Conservation (phyloP, 257 asterid species). For the Osmanthus fragrans region DNA sequence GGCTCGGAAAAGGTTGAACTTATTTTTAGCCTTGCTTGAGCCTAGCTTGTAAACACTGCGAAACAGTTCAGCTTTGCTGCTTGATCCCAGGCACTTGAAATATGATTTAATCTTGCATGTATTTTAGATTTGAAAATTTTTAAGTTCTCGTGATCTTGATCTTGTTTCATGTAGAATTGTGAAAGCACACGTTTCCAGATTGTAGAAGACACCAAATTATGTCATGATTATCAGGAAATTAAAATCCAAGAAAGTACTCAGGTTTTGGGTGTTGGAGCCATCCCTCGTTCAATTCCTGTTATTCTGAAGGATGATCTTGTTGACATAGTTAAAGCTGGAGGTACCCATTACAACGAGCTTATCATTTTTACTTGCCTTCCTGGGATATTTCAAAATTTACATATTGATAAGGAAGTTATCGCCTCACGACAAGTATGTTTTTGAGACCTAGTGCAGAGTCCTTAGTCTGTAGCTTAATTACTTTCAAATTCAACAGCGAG, state of each 20-base stretch:
- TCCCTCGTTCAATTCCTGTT: constrained; percentile 94
- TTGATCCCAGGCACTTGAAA: neutral
- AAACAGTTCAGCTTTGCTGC: constrained; percentile 12
- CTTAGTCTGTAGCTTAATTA: neutral
- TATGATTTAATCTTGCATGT: neutral
- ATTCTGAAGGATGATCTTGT: constrained; percentile 96
- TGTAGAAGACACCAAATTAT: constrained; percentile 72
- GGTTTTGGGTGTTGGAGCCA: constrained; percentile 94
- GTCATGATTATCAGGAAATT: constrained; percentile 97
- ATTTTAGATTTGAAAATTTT: constrained; percentile 17
- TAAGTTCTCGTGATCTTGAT: constrained; percentile 9
- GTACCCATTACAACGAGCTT: constrained; percentile 37
- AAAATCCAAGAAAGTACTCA: constrained; percentile 97
- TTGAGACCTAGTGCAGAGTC: constrained; percentile 15
- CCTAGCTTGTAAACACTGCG: constrained; percentile 1
- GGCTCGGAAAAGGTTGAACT: neutral
- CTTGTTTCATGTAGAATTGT: constrained; percentile 51
- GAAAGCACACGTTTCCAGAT: constrained; percentile 84
- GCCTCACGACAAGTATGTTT: constrained; percentile 11
- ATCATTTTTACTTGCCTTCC: constrained; percentile 2
- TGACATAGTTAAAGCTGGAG: constrained; percentile 97
- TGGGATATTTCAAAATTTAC: neutral
- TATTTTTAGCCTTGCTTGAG: constrained; percentile 1
- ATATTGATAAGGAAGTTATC: constrained; percentile 8
- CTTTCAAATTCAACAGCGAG: neutral